Conservation (phyloP, 169 alveolate genomes). For the Cryptosporidium tyzzeri region DNA sequence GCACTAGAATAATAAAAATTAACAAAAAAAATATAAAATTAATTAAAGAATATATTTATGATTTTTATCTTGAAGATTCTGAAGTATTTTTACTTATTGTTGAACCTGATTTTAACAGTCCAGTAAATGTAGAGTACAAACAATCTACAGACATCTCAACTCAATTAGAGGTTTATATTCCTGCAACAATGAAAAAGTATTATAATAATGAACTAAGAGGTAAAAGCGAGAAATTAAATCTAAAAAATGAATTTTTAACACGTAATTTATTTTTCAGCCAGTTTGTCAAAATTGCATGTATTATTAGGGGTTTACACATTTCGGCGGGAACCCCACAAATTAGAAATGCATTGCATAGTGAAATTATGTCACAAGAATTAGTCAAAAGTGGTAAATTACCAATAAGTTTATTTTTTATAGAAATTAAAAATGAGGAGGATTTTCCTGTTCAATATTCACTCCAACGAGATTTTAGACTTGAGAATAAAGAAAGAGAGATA, state of each 20-base stretch:
- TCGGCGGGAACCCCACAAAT: conserved; percentile 9
- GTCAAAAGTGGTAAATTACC: conserved; percentile 19
- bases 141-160: neutral
- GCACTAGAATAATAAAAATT: neutral
- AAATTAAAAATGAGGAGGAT: conserved; percentile 43
- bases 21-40: neutral
- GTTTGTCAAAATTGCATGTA: conserved; percentile 2
- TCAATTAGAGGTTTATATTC: conserved; percentile 1
- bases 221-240: neutral
- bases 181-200: neutral
- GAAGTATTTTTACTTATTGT: neutral
- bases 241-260: neutral
- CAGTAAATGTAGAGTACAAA: neutral
- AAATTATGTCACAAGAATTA: neutral
- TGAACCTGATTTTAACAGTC: conserved; percentile 21
- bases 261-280: conserved; percentile 5
- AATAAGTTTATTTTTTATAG: conserved; percentile 17
- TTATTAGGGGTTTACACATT: conserved; percentile 31
- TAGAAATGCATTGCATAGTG: conserved; percentile 25
- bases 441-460: conserved; percentile 55
- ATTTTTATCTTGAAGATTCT: neutral
- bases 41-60: neutral
- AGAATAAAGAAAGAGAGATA: neutral
- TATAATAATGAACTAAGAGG: neutral
- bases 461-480: neutral